These are phyloP conservation scores for Fusarium redolens DNA, from an alignment of 2,329 filamentous ascomycete species.

Conservation along the genomic window DNA sequence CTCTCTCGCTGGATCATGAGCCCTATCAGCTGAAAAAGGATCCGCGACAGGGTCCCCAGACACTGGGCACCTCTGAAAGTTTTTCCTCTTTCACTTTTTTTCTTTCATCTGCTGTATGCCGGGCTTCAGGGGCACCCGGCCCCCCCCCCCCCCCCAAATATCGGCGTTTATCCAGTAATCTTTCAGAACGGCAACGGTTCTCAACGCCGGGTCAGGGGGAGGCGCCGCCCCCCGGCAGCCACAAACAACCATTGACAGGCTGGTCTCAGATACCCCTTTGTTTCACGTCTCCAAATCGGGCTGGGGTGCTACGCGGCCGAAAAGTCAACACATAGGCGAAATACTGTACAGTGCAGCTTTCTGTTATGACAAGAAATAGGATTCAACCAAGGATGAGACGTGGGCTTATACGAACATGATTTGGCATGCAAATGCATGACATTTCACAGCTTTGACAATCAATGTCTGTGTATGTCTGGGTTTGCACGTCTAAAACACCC, in stretches of 20 bases:
- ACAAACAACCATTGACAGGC: slow-evolving; percentile 36
- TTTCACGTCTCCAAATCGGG: slow-evolving; percentile 44
- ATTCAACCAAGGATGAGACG: slow-evolving; percentile 14
- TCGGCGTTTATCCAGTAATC: slow-evolving; percentile 23
- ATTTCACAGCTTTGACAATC: slow-evolving; percentile 1
- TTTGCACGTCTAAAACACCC: neutral
- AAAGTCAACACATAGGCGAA: slow-evolving; percentile 15
- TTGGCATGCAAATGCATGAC: slow-evolving; percentile 24
- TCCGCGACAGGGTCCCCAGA: slow-evolving; percentile 39
- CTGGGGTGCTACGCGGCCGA: slow-evolving; percentile 30
- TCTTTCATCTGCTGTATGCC: slow-evolving; percentile 20
- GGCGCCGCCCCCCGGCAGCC: slow-evolving; percentile 41
- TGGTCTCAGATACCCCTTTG: slow-evolving; percentile 31
- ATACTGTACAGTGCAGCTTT: slow-evolving; percentile 18
- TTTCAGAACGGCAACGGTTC: slow-evolving; percentile 14
- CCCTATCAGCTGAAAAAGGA: slow-evolving; percentile 43
- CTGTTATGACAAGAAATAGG: slow-evolving; percentile 3
- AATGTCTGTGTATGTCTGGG: neutral
- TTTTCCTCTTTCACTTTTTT: slow-evolving; percentile 7
- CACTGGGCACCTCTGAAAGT: slow-evolving; percentile 13
- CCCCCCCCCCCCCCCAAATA: slow-evolving; percentile 20
- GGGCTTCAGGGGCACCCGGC: slow-evolving; percentile 30
- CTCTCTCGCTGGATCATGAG: slow-evolving; percentile 12
- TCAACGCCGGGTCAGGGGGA: slow-evolving; percentile 39
- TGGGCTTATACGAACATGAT: slow-evolving; percentile 15